Evolutionary conservation across 2,329 filamentous ascomycete species (phyloP), one percentile per base, ranked within the genome.

Genomic region (Hypocrella siamensis): DNA sequence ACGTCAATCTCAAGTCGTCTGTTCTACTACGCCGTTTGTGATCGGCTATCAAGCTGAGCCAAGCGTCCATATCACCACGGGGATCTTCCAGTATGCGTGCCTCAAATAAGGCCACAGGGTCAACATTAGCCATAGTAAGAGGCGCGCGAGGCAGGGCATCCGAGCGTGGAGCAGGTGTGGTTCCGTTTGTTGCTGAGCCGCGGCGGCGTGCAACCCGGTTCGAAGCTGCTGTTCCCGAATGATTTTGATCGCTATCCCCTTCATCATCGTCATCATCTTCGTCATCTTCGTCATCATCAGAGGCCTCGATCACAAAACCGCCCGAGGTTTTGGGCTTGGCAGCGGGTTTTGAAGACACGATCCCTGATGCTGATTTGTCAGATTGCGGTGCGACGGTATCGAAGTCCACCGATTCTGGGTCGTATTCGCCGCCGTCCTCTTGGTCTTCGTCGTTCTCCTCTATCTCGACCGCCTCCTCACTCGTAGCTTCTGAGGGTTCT

Each of bases 1-100:
- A 98, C 12, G 78, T 73, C 36, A 67, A 71, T 40, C 88, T 75
- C 18, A 81, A 73, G 46, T 88, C 79, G 38, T 93, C 83, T 39
- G 86, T 60, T 53, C 85, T 82, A 56, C 80, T 80, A 46, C 79
- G 81, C 46, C 72, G 76, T 44, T 79, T 79, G 53, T 93, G 74
- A 51, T 94, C 84, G 42, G 72, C 70, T 50, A 98, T 88, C 49
- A 98, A 66, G 41, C 72, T 70, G 46, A 92, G 61, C 90, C 90
- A 98, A 19, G 88, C 84, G 51, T 90, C 81, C 55, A 90, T 73
- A 45, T 94, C 86, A 47, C 88, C 90, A 46, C 84, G 80, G 12
- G 88, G 82, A 49, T 98, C 90, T 48, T 94, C 82, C 51, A 79
- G 78, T 52, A 96, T 79, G 48, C 88, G 77, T 52, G 90, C 82